Evolutionary conservation across 768 basidiomycete genomes (phyloP).

Genomic region (Russula emetica): DNA sequence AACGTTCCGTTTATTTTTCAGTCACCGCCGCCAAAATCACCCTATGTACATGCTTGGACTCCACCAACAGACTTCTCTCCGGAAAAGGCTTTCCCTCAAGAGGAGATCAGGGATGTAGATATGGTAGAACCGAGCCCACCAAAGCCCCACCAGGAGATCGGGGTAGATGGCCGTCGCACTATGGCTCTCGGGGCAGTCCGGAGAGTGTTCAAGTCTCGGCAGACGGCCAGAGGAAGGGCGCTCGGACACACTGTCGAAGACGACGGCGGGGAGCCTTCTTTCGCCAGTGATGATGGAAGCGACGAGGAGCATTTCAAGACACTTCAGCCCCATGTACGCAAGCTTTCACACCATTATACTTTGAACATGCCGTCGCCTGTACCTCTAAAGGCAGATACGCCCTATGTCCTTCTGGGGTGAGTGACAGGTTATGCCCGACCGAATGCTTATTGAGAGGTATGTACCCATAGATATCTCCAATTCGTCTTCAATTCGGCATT

Average conservation of each 20-base stretch:
- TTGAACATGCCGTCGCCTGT: constrained; percentile 69
- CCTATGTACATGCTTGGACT: constrained; percentile 54
- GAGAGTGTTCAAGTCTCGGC: constrained; percentile 60
- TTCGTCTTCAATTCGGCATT: constrained; percentile 91
- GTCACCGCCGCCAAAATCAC: constrained; percentile 43
- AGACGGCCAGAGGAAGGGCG: constrained; percentile 41
- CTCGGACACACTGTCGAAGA: constrained; percentile 28
- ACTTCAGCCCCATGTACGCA: constrained; percentile 41
- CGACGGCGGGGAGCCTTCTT: constrained; percentile 39
- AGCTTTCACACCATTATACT: constrained; percentile 76
- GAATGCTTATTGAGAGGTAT: constrained; percentile 1
- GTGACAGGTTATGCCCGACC: constrained; percentile 33
- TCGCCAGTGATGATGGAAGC: constrained; percentile 48
- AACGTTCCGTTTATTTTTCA: constrained; percentile 74
- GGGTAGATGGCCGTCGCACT: constrained; percentile 40
- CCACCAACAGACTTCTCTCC: constrained; percentile 61
- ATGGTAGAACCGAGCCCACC: constrained; percentile 71
- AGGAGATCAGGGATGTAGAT: constrained; percentile 63
- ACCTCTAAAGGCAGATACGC: constrained; percentile 55
- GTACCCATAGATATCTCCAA: constrained; percentile 69
- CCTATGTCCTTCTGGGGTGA: constrained; percentile 84
- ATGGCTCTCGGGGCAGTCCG: constrained; percentile 62
- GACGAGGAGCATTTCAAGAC: constrained; percentile 30
- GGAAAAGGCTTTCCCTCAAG: constrained; percentile 53
- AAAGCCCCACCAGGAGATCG: constrained; percentile 42